phyloP scores from a whole-genome alignment of 768 basidiomycete species.

The Termitomyces sp. region DNA sequence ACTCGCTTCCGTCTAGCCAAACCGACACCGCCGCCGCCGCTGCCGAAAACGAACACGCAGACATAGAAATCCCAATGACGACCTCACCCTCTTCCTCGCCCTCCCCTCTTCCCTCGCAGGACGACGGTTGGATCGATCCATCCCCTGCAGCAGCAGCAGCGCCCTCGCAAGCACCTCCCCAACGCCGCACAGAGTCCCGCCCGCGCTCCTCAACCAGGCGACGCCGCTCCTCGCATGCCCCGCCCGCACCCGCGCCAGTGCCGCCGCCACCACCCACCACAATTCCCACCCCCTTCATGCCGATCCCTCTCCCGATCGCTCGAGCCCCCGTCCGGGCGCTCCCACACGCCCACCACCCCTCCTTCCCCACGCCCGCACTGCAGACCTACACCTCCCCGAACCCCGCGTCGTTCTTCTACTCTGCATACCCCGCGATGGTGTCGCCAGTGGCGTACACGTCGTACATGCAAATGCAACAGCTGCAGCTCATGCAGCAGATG shows the following conservation, averaged over 20 bases:
- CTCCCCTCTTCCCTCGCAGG: slow-evolving; percentile 18
- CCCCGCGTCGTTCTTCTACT: slow-evolving; percentile 14
- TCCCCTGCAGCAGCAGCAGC: slow-evolving; percentile 11
- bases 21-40: slow-evolving; percentile 10
- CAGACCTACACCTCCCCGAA: slow-evolving; percentile 3
- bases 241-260: background rate
- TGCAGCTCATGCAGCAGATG: slow-evolving; percentile 18
- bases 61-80: slow-evolving; percentile 8
- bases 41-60: slow-evolving; percentile 7
- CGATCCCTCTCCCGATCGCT: slow-evolving; percentile 3
- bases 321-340: slow-evolving; percentile 2
- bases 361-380: slow-evolving; percentile 5
- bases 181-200: slow-evolving; percentile 10
- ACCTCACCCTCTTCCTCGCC: slow-evolving; percentile 20
- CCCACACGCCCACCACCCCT: slow-evolving; percentile 2
- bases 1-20: slow-evolving; percentile 27
- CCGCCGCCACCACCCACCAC: background rate
- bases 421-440: slow-evolving; percentile 14
- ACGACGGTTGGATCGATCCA: slow-evolving; percentile 37
- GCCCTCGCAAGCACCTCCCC: background rate
- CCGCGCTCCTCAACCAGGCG: slow-evolving; percentile 11
- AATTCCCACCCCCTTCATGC: slow-evolving; percentile 4
- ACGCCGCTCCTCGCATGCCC: slow-evolving; percentile 14
- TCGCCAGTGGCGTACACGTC: slow-evolving; percentile 15
- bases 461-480: slow-evolving; percentile 18